Conservation (phyloP, 1,139 yeast species). For the Lodderomyces theae region DNA sequence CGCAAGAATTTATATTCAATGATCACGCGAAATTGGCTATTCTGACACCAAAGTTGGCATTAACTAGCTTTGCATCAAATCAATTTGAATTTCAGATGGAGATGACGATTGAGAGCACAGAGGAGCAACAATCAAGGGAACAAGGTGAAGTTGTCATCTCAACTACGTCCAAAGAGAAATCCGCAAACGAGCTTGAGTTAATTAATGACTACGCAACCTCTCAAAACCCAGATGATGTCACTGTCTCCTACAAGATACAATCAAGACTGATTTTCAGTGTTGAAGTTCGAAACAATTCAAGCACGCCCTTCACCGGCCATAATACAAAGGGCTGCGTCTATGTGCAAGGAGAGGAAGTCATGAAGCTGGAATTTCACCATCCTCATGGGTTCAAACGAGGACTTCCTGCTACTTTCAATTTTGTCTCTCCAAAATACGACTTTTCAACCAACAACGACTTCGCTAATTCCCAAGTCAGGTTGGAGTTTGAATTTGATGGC, state of each 20-base stretch:
- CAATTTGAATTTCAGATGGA: slow-evolving; percentile 13
- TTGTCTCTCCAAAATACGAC: slow-evolving; percentile 35
- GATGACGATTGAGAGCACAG: neutral
- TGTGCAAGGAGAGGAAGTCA: slow-evolving; percentile 29
- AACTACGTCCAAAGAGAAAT: neutral
- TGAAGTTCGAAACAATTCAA: slow-evolving; percentile 30
- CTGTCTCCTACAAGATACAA: slow-evolving; percentile 30
- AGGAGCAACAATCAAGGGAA: neutral
- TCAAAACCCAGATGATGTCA: slow-evolving; percentile 11
- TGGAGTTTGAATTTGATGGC: slow-evolving; percentile 24
- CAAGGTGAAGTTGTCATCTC: neutral
- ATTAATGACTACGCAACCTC: neutral
- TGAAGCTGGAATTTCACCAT: slow-evolving; percentile 29
- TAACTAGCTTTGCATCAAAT: slow-evolving; percentile 23
- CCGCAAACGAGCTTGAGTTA: neutral
- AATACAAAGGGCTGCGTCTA: slow-evolving; percentile 30
- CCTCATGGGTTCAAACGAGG: slow-evolving; percentile 34
- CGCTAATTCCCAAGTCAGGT: slow-evolving; percentile 34
- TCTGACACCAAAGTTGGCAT: slow-evolving; percentile 18
- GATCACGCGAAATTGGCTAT: slow-evolving; percentile 23
- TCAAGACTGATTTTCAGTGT: slow-evolving; percentile 33
- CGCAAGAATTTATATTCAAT: slow-evolving; percentile 17
- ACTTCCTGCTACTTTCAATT: too few relatives aligned
- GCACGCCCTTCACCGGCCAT: slow-evolving; percentile 27
- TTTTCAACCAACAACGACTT: slow-evolving; percentile 32